phyloP scores from a whole-genome alignment of 2,329 filamentous ascomycete genomes.

The Cordyceps cicadae region DNA sequence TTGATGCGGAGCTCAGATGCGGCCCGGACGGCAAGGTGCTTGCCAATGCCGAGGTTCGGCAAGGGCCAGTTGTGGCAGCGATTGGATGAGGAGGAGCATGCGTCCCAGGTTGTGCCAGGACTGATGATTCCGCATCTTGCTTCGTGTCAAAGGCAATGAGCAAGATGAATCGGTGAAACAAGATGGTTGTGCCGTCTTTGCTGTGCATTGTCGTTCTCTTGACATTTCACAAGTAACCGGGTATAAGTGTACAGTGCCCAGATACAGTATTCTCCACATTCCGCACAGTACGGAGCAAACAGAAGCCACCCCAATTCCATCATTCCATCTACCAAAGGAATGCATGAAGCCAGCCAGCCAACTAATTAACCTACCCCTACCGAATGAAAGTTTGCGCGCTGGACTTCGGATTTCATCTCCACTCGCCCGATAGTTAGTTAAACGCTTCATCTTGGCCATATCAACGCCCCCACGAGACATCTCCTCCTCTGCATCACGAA shows the following conservation, averaged over 20 bases:
- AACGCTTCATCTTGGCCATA: not conserved
- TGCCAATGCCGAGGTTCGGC: constrained; percentile 4
- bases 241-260: constrained; percentile 6
- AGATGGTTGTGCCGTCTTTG: not conserved
- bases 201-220: not conserved
- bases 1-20: not conserved
- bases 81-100: not conserved
- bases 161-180: not conserved
- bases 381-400: not conserved
- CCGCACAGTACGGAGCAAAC: constrained; percentile 3
- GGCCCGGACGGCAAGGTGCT: not conserved
- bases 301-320: not conserved
- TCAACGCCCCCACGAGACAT: not conserved
- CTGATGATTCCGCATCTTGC: too few relatives aligned
- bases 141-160: too few relatives aligned
- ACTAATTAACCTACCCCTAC: too few relatives aligned
- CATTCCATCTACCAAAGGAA: too few relatives aligned
- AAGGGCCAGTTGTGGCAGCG: not conserved
- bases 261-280: not conserved
- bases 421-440: not conserved
- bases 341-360: not conserved
- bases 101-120: not conserved
- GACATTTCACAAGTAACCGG: not conserved
- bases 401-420: not conserved
- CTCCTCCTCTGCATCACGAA: not conserved